Percentiles rank a stretch among this genome's conserved stretches.
phyloP scores from a whole-genome alignment of 129 eudicot species.

The Lonicera japonica region DNA sequence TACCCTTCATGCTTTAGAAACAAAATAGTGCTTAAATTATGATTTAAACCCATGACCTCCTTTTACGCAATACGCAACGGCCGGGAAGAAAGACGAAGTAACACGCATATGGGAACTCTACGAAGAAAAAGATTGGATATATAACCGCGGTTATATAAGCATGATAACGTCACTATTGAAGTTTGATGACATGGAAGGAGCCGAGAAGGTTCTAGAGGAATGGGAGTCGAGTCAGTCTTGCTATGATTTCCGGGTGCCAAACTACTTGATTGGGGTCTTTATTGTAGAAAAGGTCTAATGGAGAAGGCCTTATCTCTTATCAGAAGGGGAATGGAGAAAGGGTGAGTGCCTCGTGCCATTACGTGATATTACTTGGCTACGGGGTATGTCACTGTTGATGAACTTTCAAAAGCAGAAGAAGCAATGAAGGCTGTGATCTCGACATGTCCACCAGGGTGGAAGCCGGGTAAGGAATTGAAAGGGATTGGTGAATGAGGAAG shows the following conservation, averaged over 20 bases:
- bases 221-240: neutral
- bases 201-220: neutral
- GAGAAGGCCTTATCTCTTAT: neutral
- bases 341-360: neutral
- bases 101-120: neutral
- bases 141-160: neutral
- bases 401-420: neutral
- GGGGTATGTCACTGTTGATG: neutral
- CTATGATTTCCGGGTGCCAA: neutral
- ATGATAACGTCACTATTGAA: neutral
- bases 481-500: neutral
- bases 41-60: too few relatives aligned
- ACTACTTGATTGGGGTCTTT: neutral
- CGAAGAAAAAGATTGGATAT: neutral
- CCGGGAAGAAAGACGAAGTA: neutral
- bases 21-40: too few relatives aligned
- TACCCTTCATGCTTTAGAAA: too few relatives aligned
- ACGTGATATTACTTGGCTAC: neutral
- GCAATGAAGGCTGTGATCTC: neutral
- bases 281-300: neutral
- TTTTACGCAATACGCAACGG: neutral
- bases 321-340: neutral
- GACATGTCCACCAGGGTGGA: neutral
- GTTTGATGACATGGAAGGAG: neutral
- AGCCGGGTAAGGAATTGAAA: neutral